Evolutionary conservation across 2,329 filamentous ascomycete genomes (phyloP).

Genomic region (Neofusicoccum sp.): DNA sequence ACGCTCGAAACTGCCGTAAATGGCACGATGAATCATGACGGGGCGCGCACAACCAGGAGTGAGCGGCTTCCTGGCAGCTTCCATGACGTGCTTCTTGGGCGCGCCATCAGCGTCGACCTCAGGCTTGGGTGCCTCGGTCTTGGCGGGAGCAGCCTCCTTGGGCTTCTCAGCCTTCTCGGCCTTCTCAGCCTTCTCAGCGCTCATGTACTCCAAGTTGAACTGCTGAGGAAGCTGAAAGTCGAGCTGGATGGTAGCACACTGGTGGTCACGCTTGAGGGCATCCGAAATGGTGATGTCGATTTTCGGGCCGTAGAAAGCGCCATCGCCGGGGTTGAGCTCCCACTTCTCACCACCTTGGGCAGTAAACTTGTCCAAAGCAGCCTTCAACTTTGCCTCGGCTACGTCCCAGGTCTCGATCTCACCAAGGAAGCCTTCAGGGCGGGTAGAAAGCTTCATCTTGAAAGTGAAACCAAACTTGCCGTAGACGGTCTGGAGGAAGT

Average conservation of each 20-base stretch:
- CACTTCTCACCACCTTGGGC: slow-evolving; percentile 66
- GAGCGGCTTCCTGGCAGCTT: slow-evolving; percentile 51
- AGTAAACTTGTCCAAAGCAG: slow-evolving; percentile 68
- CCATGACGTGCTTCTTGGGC: slow-evolving; percentile 31
- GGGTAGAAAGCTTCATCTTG: slow-evolving; percentile 92
- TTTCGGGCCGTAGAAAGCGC: slow-evolving; percentile 98
- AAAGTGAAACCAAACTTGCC: slow-evolving; percentile 86
- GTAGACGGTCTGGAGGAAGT: slow-evolving; percentile 80
- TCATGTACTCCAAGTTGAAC: slow-evolving; percentile 87
- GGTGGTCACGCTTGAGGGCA: slow-evolving; percentile 79
- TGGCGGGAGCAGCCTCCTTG: slow-evolving; percentile 35
- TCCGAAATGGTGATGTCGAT: slow-evolving; percentile 96
- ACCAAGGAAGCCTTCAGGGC: slow-evolving; percentile 86
- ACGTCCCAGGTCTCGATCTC: slow-evolving; percentile 85
- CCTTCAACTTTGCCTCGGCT: slow-evolving; percentile 78
- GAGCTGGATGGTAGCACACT: slow-evolving; percentile 92
- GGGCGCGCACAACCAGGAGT: slow-evolving; percentile 74
- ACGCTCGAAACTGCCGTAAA: slow-evolving; percentile 70
- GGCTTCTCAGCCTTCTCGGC: slow-evolving; percentile 62
- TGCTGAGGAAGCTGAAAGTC: slow-evolving; percentile 85
- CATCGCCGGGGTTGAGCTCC: slow-evolving; percentile 92
- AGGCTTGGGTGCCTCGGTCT: slow-evolving; percentile 18
- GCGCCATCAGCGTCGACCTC: slow-evolving; percentile 29
- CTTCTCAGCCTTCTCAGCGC: slow-evolving; percentile 59
- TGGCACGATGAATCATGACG: slow-evolving; percentile 85